Evolutionary conservation across 129 eudicot genomes (phyloP), one percentile per base, ranked within the genome.

Genomic region (Sambucus nigra): DNA sequence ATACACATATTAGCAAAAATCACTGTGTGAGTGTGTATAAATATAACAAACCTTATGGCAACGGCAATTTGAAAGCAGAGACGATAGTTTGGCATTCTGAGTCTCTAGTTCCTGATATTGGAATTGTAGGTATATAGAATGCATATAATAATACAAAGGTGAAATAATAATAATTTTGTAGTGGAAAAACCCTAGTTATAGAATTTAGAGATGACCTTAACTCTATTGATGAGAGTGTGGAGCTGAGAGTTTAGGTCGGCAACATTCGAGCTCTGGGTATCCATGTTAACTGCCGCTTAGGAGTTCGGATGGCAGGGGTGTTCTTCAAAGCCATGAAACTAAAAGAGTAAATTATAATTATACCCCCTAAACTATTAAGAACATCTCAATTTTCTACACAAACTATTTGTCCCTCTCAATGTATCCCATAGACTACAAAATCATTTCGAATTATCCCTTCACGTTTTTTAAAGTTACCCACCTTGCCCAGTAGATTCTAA

Each of bases 41-140:
- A 8, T 15, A 47, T 21, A 15, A 21, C 68, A 52, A 45, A 83
- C 95, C 95, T 89, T 74, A 51, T 49, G 77, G 69, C 97, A 76
- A 45, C 63, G 25, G 80, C 95, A 89, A 18, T 44, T 73, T 31
- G 93, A 73, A 49, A 81, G 68, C 57, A 60, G 68, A 18, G 68
- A 57, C 6, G 73, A 72, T 50, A 89, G 57, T 59, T 64, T 66
- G 26, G 79, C 88, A 48, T 89, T 84, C 60, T 78, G 83, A 55
- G 73, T 48, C 65, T 89, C 95, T 17, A 89, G 41, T 49, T 89
- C 93, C 97, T 89, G 78, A n/a, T 17, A 19, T 50, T 68, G 24
- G 55, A 31, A 29, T 39, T 29, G 5, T 16, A 42, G 50, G 32
- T 22, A 6, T 47, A 23, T 49, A 57, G 13, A 19, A 45, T 9